phyloP scores from a whole-genome alignment of 108 stramenopile genomes.

The Asterionellopsis glacialis region DNA sequence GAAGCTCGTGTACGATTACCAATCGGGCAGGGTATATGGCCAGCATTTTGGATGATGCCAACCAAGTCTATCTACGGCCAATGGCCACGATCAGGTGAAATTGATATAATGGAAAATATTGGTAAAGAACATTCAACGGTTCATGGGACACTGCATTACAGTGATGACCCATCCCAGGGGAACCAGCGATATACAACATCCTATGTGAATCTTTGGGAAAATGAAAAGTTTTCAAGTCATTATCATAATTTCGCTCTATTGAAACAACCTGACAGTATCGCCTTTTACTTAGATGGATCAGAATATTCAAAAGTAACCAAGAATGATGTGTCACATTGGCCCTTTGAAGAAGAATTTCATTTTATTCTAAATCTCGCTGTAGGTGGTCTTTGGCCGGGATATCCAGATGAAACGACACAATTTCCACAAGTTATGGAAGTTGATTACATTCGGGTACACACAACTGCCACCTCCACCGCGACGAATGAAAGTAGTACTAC shows the following conservation, averaged over 20 bases:
- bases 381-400: constrained; percentile 42
- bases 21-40: constrained; percentile 28
- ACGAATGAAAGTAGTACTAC: constrained; percentile 1
- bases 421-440: constrained; percentile 29
- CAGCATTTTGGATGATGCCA: constrained; percentile 63
- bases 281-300: too few species aligned
- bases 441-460: constrained; percentile 46
- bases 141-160: too few species aligned
- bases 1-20: too few species aligned
- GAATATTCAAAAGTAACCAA: too few species aligned
- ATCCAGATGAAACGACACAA: constrained; percentile 19
- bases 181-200: too few species aligned
- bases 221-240: too few species aligned
- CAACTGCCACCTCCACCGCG: not conserved
- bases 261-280: too few species aligned
- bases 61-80: constrained; percentile 15
- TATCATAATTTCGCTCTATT: too few species aligned
- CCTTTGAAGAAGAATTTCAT: constrained; percentile 36
- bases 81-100: constrained; percentile 40
- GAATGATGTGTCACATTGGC: constrained; percentile 15
- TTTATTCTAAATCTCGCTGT: constrained; percentile 42
- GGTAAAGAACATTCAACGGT: constrained; percentile 24
- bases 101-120: constrained; percentile 57
- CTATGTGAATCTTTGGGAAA: too few species aligned
- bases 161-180: too few species aligned